A percentile compares a stretch with the other conserved stretches of the same genome.
Evolutionary conservation across 345 rosid genomes (phyloP).

Genomic region (Eutrema heterophyllum): DNA sequence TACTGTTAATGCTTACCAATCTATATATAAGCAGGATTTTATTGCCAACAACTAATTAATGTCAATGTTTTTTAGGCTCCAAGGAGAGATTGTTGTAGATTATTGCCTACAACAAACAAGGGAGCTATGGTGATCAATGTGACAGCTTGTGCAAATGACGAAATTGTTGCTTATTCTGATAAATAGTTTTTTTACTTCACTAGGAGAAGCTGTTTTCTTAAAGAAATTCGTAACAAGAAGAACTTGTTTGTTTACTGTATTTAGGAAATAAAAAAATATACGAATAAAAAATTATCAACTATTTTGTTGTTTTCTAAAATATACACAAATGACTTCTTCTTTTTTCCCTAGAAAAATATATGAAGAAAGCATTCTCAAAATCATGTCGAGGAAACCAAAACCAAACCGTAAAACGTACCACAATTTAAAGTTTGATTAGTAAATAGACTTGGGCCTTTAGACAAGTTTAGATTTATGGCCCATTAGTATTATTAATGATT

Average conservation of each 20-base stretch:
- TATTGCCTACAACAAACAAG: slow-evolving; percentile 31
- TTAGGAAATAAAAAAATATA: no score
- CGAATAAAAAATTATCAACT: no score
- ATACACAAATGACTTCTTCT: no score
- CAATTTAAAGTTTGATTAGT: background rate
- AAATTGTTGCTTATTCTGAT: slow-evolving; percentile 35
- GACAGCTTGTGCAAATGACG: slow-evolving; percentile 38
- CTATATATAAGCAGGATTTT: background rate
- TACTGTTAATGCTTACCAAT: background rate
- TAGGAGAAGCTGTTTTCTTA: background rate
- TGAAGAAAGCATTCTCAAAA: no score
- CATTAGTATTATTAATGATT: background rate
- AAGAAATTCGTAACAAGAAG: no score
- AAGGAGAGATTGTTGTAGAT: slow-evolving; percentile 51
- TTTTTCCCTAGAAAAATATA: no score
- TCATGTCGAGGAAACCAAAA: no score
- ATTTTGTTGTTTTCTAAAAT: no score
- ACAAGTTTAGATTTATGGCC: background rate
- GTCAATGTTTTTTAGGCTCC: slow-evolving; percentile 27
- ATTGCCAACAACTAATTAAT: background rate
- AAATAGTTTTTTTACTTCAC: slow-evolving; percentile 1
- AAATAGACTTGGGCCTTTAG: background rate
- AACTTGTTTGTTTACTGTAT: background rate
- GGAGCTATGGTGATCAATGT: slow-evolving; percentile 39
- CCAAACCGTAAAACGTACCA: no score